A percentile compares a stretch with the other conserved stretches of the same genome.
Evolutionary conservation across 345 rosid genomes (phyloP).

Genomic region (Lepidium aucheri): DNA sequence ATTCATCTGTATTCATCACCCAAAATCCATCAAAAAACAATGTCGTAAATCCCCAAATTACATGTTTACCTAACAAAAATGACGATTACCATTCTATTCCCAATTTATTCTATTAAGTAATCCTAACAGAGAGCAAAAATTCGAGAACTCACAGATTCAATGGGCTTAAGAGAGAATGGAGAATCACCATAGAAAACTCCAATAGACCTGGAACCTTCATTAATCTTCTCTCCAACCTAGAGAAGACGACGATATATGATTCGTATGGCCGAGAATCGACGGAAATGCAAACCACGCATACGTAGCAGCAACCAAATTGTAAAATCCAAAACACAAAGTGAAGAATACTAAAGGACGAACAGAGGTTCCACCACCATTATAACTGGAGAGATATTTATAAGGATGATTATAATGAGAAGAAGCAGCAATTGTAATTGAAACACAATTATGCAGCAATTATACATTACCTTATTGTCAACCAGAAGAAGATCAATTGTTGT

Average conservation of each 20-base stretch:
- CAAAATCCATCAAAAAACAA: neutral
- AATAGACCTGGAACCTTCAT: slow-evolving; percentile 93
- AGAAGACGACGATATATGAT: slow-evolving; percentile 34
- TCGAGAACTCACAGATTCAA: slow-evolving; percentile 57
- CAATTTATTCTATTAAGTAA: neutral
- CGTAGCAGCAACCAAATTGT: slow-evolving; percentile 50
- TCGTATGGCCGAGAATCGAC: slow-evolving; percentile 26
- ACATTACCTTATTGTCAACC: too few relatives aligned
- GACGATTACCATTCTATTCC: neutral
- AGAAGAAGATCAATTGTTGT: too few relatives aligned
- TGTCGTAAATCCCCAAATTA: neutral
- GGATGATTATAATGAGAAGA: neutral
- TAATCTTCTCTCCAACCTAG: slow-evolving; percentile 69
- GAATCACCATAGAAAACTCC: slow-evolving; percentile 85
- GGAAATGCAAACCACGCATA: slow-evolving; percentile 52
- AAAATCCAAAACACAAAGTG: slow-evolving; percentile 43
- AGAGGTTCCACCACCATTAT: slow-evolving; percentile 9
- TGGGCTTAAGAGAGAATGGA: slow-evolving; percentile 81
- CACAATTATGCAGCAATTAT: too few relatives aligned
- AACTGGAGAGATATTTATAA: neutral
- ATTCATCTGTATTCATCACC: slow-evolving; percentile 43
- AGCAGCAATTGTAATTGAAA: too few relatives aligned
- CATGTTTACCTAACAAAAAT: too few relatives aligned
- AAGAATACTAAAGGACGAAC: slow-evolving; percentile 34
- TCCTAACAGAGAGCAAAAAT: neutral